These are phyloP conservation scores for Zasmidium angulare DNA, from an alignment of 2,329 filamentous ascomycete species.

Conservation along the genomic window DNA sequence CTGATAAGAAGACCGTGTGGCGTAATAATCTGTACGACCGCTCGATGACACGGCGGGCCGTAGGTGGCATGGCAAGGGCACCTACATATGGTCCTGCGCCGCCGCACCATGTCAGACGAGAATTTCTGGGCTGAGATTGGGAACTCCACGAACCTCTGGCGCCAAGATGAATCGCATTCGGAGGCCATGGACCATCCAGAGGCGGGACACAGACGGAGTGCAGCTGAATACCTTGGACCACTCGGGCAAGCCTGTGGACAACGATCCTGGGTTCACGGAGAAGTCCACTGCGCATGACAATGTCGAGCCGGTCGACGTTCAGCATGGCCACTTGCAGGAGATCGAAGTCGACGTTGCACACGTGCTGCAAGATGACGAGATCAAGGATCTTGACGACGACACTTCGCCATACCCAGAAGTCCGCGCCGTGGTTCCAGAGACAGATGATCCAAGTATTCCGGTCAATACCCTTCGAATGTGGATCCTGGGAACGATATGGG, in stretches of 20 bases:
- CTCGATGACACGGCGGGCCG: not conserved
- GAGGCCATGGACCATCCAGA: constrained; percentile 25
- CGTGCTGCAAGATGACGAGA: constrained; percentile 49
- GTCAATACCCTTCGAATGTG: constrained; percentile 60
- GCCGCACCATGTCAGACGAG: not conserved
- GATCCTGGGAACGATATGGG: constrained; percentile 47
- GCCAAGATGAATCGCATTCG: constrained; percentile 28
- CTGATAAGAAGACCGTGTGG: not conserved
- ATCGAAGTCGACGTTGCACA: constrained; percentile 39
- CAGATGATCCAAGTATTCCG: constrained; percentile 61
- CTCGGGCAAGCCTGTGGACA: constrained; percentile 16
- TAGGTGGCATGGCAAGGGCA: not conserved
- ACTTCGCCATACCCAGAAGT: constrained; percentile 63
- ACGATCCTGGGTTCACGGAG: constrained; percentile 15
- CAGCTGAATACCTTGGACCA: constrained; percentile 26
- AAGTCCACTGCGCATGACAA: constrained; percentile 16
- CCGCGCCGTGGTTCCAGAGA: constrained; percentile 63
- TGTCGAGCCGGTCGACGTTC: constrained; percentile 20
- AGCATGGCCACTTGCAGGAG: constrained; percentile 30
- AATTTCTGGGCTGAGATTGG: not conserved
- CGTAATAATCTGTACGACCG: not conserved
- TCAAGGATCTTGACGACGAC: constrained; percentile 27
- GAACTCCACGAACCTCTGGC: not conserved
- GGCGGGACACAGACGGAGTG: constrained; percentile 28
- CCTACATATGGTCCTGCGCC: not conserved